Evolutionary conservation across 176 grass and related monocot species (phyloP), one percentile per base, ranked within the genome.

Genomic region (Avena sativa): DNA sequence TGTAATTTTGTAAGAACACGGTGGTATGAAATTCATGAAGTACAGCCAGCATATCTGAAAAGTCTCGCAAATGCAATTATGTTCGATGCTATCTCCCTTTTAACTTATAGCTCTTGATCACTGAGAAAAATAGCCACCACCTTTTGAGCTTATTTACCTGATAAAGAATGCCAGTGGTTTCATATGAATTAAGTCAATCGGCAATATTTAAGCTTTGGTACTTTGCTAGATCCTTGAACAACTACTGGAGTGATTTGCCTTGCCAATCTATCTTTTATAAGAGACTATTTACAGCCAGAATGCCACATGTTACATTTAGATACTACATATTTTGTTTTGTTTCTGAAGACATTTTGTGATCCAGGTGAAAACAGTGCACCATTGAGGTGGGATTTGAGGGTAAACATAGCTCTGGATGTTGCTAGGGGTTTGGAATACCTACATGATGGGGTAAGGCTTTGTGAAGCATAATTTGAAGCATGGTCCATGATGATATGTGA

Each of bases 361-460:
- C 88, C 70, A 98, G 97, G 89, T 84, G 97, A 91, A 90, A 91
- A 90, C 32, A 79, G 57, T 77, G 60, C 88, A 74, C 62, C 83
- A 12, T 80, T 98, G 87, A 89, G 84, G 75, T 98, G 97, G 97
- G 80, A 91, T 80, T 89, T 91, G 83, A 94, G 97, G 64, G 85
- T 98, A 60, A 90, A 83, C 87, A 98, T 98, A 89, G 97, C 97
- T 78, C 57, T 98, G 59, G 97, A 96, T 98, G 97, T 98, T 81
- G 97, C 94, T 52, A 89, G 85, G 87, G 97, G 97, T 67, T 85
- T 98, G 79, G 97, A 98, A 83, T 98, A 98, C 68, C 91, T 98
- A 65, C 97, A 98, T 78, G 97, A 98, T 65, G 97, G 94, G 84
- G 97, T 98, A 94, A 49, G 82, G 78, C 85, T 68, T 71, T 83